These are phyloP conservation scores for Pharus latifolius DNA, from an alignment of 176 grass and related monocot genomes.

Conservation along the genomic window DNA sequence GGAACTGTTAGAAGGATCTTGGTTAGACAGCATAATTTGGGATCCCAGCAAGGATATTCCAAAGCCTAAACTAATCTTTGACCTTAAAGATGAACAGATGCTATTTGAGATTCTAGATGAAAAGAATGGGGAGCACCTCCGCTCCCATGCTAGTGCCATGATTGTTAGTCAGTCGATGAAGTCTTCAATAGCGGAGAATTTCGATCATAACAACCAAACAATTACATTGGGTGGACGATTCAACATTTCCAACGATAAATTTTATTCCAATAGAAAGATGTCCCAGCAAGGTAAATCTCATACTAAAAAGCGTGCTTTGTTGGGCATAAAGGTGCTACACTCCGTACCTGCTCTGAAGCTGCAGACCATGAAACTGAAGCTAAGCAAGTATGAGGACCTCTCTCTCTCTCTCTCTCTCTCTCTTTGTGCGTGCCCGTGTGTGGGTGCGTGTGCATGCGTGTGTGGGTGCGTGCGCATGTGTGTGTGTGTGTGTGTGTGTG, in stretches of 20 bases:
- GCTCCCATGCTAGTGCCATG: slow-evolving; percentile 86
- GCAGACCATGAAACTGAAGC: slow-evolving; percentile 79
- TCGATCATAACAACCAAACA: slow-evolving; percentile 44
- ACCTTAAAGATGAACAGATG: slow-evolving; percentile 95
- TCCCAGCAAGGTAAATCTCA: slow-evolving; percentile 83
- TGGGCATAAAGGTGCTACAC: slow-evolving; percentile 77
- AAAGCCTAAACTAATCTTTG: slow-evolving; percentile 87
- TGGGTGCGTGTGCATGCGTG: too few species aligned
- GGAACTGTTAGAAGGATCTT: slow-evolving; percentile 74
- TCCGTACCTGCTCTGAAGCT: slow-evolving; percentile 84
- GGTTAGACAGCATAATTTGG: slow-evolving; percentile 91
- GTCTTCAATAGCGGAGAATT: slow-evolving; percentile 45
- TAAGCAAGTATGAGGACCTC: slow-evolving; percentile 59
- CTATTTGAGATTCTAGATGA: slow-evolving; percentile 90
- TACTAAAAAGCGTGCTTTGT: slow-evolving; percentile 70
- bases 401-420: too few species aligned
- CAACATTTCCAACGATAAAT: slow-evolving; percentile 94
- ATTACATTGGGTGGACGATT: slow-evolving; percentile 44
- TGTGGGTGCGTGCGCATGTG: too few species aligned
- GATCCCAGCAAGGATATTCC: slow-evolving; percentile 42
- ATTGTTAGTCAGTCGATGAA: slow-evolving; percentile 48
- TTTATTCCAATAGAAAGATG: slow-evolving; percentile 79
- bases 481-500: too few species aligned
- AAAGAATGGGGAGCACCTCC: slow-evolving; percentile 60
- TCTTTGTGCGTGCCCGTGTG: too few species aligned